Conservation (phyloP, 2,329 filamentous ascomycete species). For the Aspergillus neotritici region DNA sequence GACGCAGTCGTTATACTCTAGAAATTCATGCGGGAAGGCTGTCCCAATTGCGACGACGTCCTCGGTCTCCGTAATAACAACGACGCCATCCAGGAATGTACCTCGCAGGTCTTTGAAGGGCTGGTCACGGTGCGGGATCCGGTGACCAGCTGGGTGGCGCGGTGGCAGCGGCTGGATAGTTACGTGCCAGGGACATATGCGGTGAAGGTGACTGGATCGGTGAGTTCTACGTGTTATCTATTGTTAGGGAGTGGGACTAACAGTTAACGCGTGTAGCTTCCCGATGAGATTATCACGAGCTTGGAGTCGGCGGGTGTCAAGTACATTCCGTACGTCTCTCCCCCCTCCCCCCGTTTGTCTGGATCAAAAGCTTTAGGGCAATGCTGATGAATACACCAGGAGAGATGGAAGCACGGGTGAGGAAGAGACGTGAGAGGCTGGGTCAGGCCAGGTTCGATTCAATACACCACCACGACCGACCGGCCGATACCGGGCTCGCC, state of each 20-base stretch:
- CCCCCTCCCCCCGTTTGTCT: not conserved
- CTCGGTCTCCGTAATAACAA: constrained; percentile 72
- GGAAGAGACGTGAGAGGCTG: constrained; percentile 32
- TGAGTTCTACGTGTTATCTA: constrained; percentile 30
- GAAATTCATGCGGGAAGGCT: constrained; percentile 82
- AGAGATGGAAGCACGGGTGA: constrained; percentile 45
- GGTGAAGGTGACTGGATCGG: constrained; percentile 82
- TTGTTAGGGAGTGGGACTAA: not conserved
- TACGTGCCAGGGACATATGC: constrained; percentile 90
- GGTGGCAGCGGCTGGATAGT: constrained; percentile 85
- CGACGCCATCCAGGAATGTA: constrained; percentile 86
- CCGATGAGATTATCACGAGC: constrained; percentile 51
- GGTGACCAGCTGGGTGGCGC: constrained; percentile 85
- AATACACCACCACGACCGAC: too few species aligned
- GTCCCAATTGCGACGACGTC: constrained; percentile 93
- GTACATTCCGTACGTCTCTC: constrained; percentile 52
- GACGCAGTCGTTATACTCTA: constrained; percentile 30
- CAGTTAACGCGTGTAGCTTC: constrained; percentile 36
- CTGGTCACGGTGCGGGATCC: constrained; percentile 80
- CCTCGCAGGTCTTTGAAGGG: constrained; percentile 92
- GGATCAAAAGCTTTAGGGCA: not conserved
- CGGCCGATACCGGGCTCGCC: too few species aligned
- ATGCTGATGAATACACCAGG: constrained; percentile 19
- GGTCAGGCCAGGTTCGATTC: too few species aligned
- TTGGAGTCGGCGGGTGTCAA: constrained; percentile 56